A percentile compares a stretch with the other conserved stretches of the same genome.
Evolutionary conservation across 352 stramenopile genomes (phyloP).

Genomic region (Thalassiosira oceanica): DNA sequence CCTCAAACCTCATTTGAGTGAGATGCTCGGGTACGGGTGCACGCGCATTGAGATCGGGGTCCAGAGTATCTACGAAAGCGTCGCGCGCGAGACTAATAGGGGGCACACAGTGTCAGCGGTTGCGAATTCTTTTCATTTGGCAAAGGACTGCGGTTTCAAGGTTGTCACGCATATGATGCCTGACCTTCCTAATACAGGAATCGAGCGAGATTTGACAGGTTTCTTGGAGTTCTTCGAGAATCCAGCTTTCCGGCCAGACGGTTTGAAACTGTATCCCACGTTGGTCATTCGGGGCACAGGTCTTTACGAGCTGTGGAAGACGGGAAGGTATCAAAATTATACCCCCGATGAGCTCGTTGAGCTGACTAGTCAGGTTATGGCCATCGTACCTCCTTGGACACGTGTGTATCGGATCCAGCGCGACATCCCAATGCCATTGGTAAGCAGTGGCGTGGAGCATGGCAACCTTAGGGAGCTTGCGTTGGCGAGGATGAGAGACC

Average conservation of each 20-base stretch:
- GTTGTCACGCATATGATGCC: constrained; percentile 98
- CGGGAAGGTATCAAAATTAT: constrained; percentile 90
- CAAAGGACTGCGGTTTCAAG: constrained; percentile 97
- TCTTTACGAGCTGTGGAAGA: constrained; percentile 97
- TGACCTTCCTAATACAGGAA: constrained; percentile 95
- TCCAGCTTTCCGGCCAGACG: constrained; percentile 91
- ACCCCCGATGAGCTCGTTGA: constrained; percentile 86
- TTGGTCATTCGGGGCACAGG: constrained; percentile 95
- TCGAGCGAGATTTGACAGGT: constrained; percentile 92
- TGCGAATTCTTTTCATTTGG: constrained; percentile 83
- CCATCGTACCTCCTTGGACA: constrained; percentile 93
- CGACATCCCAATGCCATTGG: constrained; percentile 97
- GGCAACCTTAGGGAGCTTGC: constrained; percentile 93
- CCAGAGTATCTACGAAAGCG: constrained; percentile 93
- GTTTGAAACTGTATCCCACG: constrained; percentile 95
- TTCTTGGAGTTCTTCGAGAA: constrained; percentile 97
- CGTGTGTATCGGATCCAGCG: constrained; percentile 94
- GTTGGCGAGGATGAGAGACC: constrained; percentile 89
- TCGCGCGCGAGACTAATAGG: constrained; percentile 89
- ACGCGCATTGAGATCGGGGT: constrained; percentile 97
- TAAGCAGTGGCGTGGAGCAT: constrained; percentile 93
- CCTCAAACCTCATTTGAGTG: constrained; percentile 93
- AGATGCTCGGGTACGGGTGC: constrained; percentile 95
- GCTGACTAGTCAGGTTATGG: constrained; percentile 90
- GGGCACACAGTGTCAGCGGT: constrained; percentile 93